These are phyloP conservation scores for Sugiyamaella americana DNA, from an alignment of 805 yeast species.

Conservation along the genomic window DNA sequence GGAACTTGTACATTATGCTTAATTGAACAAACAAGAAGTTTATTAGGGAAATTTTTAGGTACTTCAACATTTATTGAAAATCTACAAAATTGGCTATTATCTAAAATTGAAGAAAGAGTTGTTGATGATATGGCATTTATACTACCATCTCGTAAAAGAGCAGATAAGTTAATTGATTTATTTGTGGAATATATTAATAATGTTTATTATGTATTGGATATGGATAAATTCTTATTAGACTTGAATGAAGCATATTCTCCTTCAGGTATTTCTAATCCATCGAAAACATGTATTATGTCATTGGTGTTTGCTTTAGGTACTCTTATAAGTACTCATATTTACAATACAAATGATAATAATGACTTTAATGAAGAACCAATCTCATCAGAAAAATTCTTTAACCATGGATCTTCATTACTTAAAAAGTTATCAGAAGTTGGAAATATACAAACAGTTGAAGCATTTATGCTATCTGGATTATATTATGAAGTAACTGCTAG, in stretches of 20 bases:
- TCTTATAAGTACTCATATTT: too few species aligned
- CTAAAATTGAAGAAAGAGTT: too few species aligned
- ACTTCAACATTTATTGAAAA: too few species aligned
- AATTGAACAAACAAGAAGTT: too few species aligned
- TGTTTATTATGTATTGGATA: conserved; percentile 35
- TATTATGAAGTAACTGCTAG: conserved; percentile 36
- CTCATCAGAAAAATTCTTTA: conserved; percentile 25
- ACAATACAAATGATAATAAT: conserved; percentile 1
- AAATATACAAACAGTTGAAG: conserved; percentile 38
- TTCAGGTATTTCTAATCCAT: conserved; percentile 24
- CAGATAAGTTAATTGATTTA: conserved; percentile 27
- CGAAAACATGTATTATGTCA: conserved; percentile 32
- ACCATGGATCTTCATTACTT: conserved; percentile 29
- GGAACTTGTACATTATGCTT: too few species aligned
- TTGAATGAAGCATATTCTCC: conserved; percentile 30
- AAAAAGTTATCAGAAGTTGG: conserved; percentile 33
- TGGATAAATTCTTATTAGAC: conserved; percentile 26
- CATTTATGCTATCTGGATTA: conserved; percentile 35
- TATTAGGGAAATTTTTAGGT: too few species aligned
- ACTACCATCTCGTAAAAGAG: conserved; percentile 29
- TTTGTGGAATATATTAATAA: conserved; percentile 37
- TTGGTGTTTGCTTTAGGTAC: conserved; percentile 24
- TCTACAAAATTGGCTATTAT: too few species aligned
- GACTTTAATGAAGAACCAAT: not conserved
- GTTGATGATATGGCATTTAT: too few species aligned